Evolutionary conservation across 345 rosid species (phyloP), one percentile per base, ranked within the genome.

Genomic region (Dipteronia dyeriana): DNA sequence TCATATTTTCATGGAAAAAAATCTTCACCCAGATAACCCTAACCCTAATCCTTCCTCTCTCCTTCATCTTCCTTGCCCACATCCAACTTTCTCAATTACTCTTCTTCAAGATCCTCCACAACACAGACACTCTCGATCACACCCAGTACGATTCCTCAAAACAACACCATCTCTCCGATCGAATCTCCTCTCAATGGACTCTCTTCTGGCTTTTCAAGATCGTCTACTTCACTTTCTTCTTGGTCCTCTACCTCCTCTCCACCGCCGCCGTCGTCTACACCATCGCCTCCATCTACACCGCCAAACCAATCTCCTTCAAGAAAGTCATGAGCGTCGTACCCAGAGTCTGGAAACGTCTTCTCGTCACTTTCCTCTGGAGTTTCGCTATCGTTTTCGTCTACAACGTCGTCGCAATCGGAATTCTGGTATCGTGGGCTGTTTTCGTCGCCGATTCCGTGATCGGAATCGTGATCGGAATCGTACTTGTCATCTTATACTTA

Each of bases 311-410:
- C 62, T 75, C 74, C n/a, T 88, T 83, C 81, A 79, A 38, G 31
- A 85, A 85, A 74, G 85, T 83, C 75, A 77, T 79, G 38, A 69
- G 79, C 7, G 85, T 83, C 0, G 84, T 85, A 9, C 88, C 89
- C 0, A 85, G 80, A 68, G 86, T 87, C 1, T 90, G 88, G 91
- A 90, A 83, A 80, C 81, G 91, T 29, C 83, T 88, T 12, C 66
- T 88, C 74, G 77, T 77, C 47, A 90, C 92, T 7, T 85, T 86
- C 68, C 49, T 87, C 3, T 82, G 83, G 73, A 84, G 75, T 22
- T 88, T 83, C 45, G 34, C n/a, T 6, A 70, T 73, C 45, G 9
- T 80, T 39, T 56, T 90, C 20, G 43, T 41, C 10, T 86, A 88
- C 78, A 66, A 86, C 73, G 0, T 79, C 2, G 57, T 80, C 1